Base-by-base conservation (phyloP, 2,329 filamentous ascomycete species). In the Paraconiothyrium brasiliense region DNA sequence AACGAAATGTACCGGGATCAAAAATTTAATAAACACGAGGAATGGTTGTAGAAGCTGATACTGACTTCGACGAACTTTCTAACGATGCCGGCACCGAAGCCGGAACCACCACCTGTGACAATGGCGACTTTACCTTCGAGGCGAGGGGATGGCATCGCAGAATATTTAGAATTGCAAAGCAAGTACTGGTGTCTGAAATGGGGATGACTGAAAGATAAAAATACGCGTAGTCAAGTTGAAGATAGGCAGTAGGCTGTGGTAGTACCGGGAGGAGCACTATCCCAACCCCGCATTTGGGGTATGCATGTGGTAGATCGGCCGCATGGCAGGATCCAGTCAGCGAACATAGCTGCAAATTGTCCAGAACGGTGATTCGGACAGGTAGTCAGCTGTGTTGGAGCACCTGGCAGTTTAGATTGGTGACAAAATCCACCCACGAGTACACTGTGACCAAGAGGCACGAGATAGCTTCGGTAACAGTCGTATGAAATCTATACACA, bases 31-130 rank as follows among this genome's bases (percentile, higher is more conserved):
- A 20, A 20, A 20, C 20, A 20, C 20, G 35, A 9, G 35, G 35
- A 9, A 5, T 10, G 35, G 35, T 30, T 30, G 27, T 30, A 30
- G 6, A 30, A 30, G 27, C 27, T 30, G 27, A 30, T 30, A 24
- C 43, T 22, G 22, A 46, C 43, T 7, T 22, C n/a, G n/a, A 67
- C 59, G 57, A 77, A 77, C 35, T 66, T 70, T 7, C 64, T 51
- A 30, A 71, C 70, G 20, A 77, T 76, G 50, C 69, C 72, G 62
- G 67, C 68, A 11, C 76, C 74, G 50, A 76, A 69, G 8, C 76
- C 72, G 39, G 71, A 70, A 20, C 63, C 67, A 34, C 64, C 72
- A 48, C 72, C 72, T 8, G 72, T 74, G 10, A 75, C 59, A 50
- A 74, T 59, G 44, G 60, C 50, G 30, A 62, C 60, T 57, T 59